Conservation (phyloP, 2,329 filamentous ascomycete species). For the Claviceps humidiphila region DNA sequence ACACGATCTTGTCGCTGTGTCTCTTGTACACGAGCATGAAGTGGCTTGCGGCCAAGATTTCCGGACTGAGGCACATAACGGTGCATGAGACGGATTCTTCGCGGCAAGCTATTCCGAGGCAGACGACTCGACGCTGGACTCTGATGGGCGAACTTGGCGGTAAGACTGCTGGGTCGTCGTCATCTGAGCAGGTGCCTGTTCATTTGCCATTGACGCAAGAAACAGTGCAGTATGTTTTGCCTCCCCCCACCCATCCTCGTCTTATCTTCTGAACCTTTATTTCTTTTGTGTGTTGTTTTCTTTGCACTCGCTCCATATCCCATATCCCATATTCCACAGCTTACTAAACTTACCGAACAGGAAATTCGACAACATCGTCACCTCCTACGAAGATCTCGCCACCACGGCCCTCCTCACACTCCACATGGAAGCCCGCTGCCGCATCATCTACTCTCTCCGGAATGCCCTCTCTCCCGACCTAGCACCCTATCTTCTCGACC, state of each 20-base stretch:
- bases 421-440: conserved; percentile 78
- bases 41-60: conserved; percentile 79
- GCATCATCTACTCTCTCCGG: conserved; percentile 66
- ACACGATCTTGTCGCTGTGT: conserved; percentile 72
- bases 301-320: background rate
- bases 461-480: conserved; percentile 46
- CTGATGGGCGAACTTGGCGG: conserved; percentile 49
- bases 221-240: conserved; percentile 56
- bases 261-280: background rate
- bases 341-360: conserved; percentile 23
- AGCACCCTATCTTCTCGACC: conserved; percentile 52
- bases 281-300: background rate
- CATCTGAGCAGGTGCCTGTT: conserved; percentile 49
- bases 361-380: conserved; percentile 75
- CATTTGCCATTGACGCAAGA: conserved; percentile 82
- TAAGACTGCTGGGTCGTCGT: conserved; percentile 37
- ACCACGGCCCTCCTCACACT: conserved; percentile 69
- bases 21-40: conserved; percentile 95
- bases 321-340: no score
- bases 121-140: conserved; percentile 70
- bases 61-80: conserved; percentile 72
- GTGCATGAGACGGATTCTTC: conserved; percentile 56
- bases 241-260: no score
- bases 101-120: conserved; percentile 35
- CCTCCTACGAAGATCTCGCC: conserved; percentile 70